Evolutionary conservation across 192 early-diverging fungal genomes (phyloP), one percentile per base, ranked within the genome.

Genomic region (Backusella morwellensis): DNA sequence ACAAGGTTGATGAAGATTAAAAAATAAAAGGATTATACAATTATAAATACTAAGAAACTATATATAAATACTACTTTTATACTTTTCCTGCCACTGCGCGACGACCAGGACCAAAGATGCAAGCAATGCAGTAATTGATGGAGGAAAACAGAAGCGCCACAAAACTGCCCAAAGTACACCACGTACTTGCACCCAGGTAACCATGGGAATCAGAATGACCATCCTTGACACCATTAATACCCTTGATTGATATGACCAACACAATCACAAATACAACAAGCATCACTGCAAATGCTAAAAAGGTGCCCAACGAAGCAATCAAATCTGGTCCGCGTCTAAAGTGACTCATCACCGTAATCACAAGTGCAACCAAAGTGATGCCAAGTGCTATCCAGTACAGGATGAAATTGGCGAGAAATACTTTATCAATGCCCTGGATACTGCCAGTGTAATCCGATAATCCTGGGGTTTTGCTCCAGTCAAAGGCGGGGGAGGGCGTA

Each of bases 361-460:
- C 34, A 9, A 80, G 36, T 0, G 78, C 73, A 29, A 80, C 47
- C 12, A 80, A 75, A 1, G 78, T 80, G 4, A 80, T 12, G 7
- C 74, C 73, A 71, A 80, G 47, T 15, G 54, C 78, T 42, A 80
- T 76, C 74, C 74, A 80, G 44, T 80, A 80, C 17, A 80, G 59
- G 0, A 80, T 56, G 38, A 80, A 80, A 6, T 70, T 56, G 34
- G 78, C 74, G 4, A 75, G 15, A 44, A 80, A 72, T 6, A 80
- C 38, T 63, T 47, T 23, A 40, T 80, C 74, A 40, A 63, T 35
- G 12, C 54, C 67, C 12, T 32, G n/a, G 19, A 40, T 19, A 12
- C 23, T 68, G 1, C 67, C 29, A 35, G 17, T 68, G 32, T 68
- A 35, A 9, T 35, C 7, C 11, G 29, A 7, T 15, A 26, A 34